Base-by-base conservation (phyloP, 805 yeast species). In the Saccharomycopsis sp. region DNA sequence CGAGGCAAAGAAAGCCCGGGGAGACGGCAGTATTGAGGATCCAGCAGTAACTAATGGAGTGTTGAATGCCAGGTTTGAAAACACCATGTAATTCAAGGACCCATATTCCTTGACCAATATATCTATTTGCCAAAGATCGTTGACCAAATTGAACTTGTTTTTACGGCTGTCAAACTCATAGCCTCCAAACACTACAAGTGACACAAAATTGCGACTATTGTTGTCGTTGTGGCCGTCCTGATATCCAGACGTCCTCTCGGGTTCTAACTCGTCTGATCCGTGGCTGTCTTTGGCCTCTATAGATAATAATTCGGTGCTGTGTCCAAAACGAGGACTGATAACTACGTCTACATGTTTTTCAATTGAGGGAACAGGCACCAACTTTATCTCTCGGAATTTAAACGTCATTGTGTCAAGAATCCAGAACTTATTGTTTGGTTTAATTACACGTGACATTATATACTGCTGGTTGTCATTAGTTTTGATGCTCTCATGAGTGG, bases 321-420 rank as follows among this genome's bases (percentile, higher is more conserved):
- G 49, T n/a, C 49, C 49, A 17, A 44, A 44, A n/a, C 49, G 19
- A 44, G 49, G 22, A 17, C 49, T 44, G 22, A 44, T 44, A 44
- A 44, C 49, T 5, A 29, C 12, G 12, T 29, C 38, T 5, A 7
- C 7, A 44, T 44, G 49, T 8, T 3, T 5, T 17, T 19, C 19
- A 44, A 44, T 5, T 44, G 49, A 44, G 22, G 49, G 49, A 7
- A 44, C 49, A n/a, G 41, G 51, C 2, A 34, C 20, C 22, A 61
- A 44, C n/a, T 58, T 44, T 15, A 61, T 35, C 63, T 78, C 79
- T 20, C 76, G 71, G 66, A 85, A 87, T 23, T 69, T 74, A 53
- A 75, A 71, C 0, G 82, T 76, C 8, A 72, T 63, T 0, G 75
- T 70, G 69, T 87, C 90, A 34, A 87, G 70, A n/a, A 86, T 71